Evolutionary conservation across 768 basidiomycete genomes (phyloP), one percentile per base, ranked within the genome.

Genomic region (Amanita exitialis): DNA sequence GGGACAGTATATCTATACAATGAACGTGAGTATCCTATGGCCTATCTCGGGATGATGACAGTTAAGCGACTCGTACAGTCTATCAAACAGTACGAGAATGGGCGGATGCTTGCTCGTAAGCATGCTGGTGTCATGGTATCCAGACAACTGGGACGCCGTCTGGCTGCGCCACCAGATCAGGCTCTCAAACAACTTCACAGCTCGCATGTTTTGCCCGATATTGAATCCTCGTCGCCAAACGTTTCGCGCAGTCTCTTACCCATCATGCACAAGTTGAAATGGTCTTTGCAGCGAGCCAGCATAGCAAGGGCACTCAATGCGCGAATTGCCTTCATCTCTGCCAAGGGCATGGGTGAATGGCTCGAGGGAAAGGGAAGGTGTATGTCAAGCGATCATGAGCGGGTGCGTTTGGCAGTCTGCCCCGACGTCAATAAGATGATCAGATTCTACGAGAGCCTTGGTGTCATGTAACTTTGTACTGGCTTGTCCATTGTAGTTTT

Each of bases 341-440:
- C 61, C 37, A 62, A 66, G 15, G 66, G 66, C 10, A 68, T 78
- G 43, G 69, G 68, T 28, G 59, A 63, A n/a, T 86, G 83, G 84
- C 61, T 82, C 28, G 80, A 82, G 62, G 63, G 66, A 13, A 71
- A 69, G 49, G 79, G 76, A 7, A 66, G 66, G 36, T 62, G 65
- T 39, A 64, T 84, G 13, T 67, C 83, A 20, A 67, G 70, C 39
- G 85, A 88, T 53, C 69, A 70, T 12, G 84, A 87, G 63, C 76
- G 83, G 51, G 73, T 86, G 13, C 67, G 84, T 46, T 69, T 87
- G 23, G 84, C 84, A 7, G 61, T 86, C 38, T 87, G 84, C 59
- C 85, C 84, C 4, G 75, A 75, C 51, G 70, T 86, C 25, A 72
- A 68, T 62, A 76, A 73, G 62, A 76, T 75, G 32, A 73, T 82